These are phyloP conservation scores for Chamaenerion angustifolium DNA, from an alignment of 345 rosid species.

Conservation along the genomic window DNA sequence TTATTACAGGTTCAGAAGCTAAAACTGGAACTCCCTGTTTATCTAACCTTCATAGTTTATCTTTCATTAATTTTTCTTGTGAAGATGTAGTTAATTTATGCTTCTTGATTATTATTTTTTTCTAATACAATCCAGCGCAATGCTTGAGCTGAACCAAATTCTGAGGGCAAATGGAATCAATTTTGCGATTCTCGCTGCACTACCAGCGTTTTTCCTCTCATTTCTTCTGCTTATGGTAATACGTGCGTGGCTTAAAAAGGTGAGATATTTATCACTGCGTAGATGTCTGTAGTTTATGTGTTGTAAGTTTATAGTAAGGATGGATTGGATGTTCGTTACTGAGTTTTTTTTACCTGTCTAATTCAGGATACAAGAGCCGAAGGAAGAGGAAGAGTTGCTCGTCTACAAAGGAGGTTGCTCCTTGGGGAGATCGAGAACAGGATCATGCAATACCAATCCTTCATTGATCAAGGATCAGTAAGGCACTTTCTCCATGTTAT, in stretches of 20 bases:
- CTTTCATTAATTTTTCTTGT: conserved; percentile 5
- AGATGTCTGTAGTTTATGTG: too few species aligned
- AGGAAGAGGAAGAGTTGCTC: conserved; percentile 83
- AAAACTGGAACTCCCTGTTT: conserved; percentile 22
- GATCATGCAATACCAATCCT: conserved; percentile 65
- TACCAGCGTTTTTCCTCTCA: conserved; percentile 86
- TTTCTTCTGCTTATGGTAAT: conserved; percentile 41
- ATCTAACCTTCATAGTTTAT: conserved; percentile 7
- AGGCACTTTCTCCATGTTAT: conserved; percentile 6
- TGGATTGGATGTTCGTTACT: too few species aligned
- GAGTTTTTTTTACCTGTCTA: not conserved
- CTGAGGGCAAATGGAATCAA: conserved; percentile 92
- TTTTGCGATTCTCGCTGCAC: conserved; percentile 87
- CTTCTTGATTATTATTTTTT: not conserved
- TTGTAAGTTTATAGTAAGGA: too few species aligned
- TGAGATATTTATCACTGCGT: conserved; percentile 4
- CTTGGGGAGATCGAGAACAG: conserved; percentile 73
- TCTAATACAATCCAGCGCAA: conserved; percentile 35
- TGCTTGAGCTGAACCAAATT: conserved; percentile 96
- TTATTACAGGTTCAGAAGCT: conserved; percentile 86
- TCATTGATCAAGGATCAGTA: conserved; percentile 66
- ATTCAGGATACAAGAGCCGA: conserved; percentile 77
- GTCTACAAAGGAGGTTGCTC: conserved; percentile 70
- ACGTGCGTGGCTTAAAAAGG: conserved; percentile 74
- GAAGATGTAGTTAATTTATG: not conserved